Evolutionary conservation across 148 eudicot genomes (phyloP), one percentile per base, ranked within the genome.

Genomic region (Fagopyrum tataricum): DNA sequence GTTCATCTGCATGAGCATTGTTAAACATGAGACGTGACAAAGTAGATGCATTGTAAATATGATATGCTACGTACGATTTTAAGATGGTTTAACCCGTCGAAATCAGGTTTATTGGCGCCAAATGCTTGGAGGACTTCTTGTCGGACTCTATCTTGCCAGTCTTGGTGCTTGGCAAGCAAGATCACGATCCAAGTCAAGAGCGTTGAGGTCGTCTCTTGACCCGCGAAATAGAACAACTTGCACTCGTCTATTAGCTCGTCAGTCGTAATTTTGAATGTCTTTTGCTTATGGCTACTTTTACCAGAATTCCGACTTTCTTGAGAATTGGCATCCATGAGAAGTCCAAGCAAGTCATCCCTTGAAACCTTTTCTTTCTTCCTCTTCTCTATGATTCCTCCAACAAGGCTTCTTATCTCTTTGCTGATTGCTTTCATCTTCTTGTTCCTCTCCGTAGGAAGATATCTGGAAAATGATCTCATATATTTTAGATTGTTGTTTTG

Each of bases 201-300:
- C 18, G 56, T 61, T 0, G 82, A 79, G 17, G 85, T 82, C 23
- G 80, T 79, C 37, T 79, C 82, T 41, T 82, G 85, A 11, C 85
- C 85, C 4, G 82, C 85, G 17, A 82, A 52, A 76, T 82, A 82
- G 79, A 82, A 82, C 37, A 82, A 26, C 76, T 79, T 82, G 52
- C 85, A 82, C 46, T 82, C 85, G 26, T 79, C 76, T 6, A 82
- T 79, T 64, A 82, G 67, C 5, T 82, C 85, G 26, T 67, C 72
- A 39, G 67, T 56, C 55, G 76, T 82, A 77, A 79, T 74, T 4
- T 53, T 77, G 4, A 66, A 53, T 3, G 37, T 52, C 7, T 43
- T 76, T 39, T 20, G 67, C 73, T n/a, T n/a, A n/a, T n/a, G n/a
- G n/a, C n/a, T n/a, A n/a, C n/a, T n/a, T n/a, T n/a, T n/a, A n/a